Conservation (phyloP, 345 rosid species). For the Eucalyptus cladocalyx region DNA sequence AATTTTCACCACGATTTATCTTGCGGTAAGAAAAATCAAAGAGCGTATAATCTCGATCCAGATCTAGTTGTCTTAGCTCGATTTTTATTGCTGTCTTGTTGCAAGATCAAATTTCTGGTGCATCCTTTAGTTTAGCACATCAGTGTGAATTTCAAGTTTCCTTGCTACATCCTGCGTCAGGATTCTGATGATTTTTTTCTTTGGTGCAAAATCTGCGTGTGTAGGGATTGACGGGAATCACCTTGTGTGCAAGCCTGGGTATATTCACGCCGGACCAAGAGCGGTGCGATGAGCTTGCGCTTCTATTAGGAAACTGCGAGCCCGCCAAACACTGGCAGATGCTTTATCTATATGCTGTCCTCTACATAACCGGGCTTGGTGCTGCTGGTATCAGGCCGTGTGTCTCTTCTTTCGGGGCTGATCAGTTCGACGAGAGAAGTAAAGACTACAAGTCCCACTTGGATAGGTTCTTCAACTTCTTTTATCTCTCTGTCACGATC, state of each 20-base stretch:
- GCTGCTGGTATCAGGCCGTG: constrained; percentile 96
- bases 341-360: constrained; percentile 57
- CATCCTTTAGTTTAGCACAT: neutral
- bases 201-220: neutral
- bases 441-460: constrained; percentile 59
- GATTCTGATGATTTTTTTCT: neutral
- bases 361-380: constrained; percentile 75
- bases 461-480: constrained; percentile 94
- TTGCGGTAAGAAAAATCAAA: constrained; percentile 28
- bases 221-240: constrained; percentile 89
- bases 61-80: neutral
- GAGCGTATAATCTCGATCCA: neutral
- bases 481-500: constrained; percentile 67
- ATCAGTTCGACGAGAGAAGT: constrained; percentile 86
- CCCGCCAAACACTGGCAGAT: constrained; percentile 84
- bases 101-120: neutral
- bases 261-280: constrained; percentile 54
- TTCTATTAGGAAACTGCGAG: constrained; percentile 62
- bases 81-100: neutral
- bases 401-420: constrained; percentile 94
- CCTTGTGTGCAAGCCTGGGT: constrained; percentile 54
- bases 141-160: neutral
- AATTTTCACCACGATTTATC: constrained; percentile 82
- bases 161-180: neutral
- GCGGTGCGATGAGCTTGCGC: constrained; percentile 44